phyloP scores from a whole-genome alignment of 2,329 filamentous ascomycete species.

The Monosporascus sp. region DNA sequence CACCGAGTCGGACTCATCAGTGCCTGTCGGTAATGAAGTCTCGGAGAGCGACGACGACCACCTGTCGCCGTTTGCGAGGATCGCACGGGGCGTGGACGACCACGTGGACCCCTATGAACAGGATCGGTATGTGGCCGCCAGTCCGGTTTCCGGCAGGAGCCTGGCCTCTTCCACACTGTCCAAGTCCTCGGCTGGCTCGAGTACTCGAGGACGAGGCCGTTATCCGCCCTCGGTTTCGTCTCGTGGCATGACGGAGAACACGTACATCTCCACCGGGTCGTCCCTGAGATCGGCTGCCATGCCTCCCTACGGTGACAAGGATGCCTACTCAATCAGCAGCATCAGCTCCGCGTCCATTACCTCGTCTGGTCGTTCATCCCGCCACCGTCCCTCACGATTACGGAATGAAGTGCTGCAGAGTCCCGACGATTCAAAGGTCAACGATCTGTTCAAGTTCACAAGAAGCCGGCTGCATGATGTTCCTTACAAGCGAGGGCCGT shows the following conservation, averaged over 20 bases:
- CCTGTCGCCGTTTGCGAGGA: conserved; percentile 68
- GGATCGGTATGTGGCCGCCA: conserved; percentile 60
- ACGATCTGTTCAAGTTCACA: conserved; percentile 83
- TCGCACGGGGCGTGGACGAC: conserved; percentile 63
- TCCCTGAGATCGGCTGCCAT: conserved; percentile 40
- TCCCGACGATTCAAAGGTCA: conserved; percentile 64
- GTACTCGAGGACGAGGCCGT: conserved; percentile 42
- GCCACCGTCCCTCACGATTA: conserved; percentile 59
- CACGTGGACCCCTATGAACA: conserved; percentile 53
- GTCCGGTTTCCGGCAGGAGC: conserved; percentile 60
- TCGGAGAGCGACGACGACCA: conserved; percentile 74
- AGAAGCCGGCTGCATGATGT: conserved; percentile 76
- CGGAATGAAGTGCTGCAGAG: conserved; percentile 76
- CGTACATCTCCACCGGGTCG: conserved; percentile 63
- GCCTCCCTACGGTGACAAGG: conserved; percentile 32
- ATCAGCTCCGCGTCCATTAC: conserved; percentile 45
- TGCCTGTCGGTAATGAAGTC: conserved; percentile 52
- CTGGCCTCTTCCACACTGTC: conserved; percentile 52
- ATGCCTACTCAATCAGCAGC: conserved; percentile 53
- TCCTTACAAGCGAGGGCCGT: conserved; percentile 67
- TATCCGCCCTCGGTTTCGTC: conserved; percentile 49
- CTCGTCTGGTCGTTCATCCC: conserved; percentile 40
- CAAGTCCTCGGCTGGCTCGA: conserved; percentile 50
- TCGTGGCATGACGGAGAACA: conserved; percentile 55
- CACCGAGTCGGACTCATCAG: conserved; percentile 50